These are phyloP conservation scores for Lentinus brumalis DNA, from an alignment of 768 basidiomycete species.

Conservation along the genomic window DNA sequence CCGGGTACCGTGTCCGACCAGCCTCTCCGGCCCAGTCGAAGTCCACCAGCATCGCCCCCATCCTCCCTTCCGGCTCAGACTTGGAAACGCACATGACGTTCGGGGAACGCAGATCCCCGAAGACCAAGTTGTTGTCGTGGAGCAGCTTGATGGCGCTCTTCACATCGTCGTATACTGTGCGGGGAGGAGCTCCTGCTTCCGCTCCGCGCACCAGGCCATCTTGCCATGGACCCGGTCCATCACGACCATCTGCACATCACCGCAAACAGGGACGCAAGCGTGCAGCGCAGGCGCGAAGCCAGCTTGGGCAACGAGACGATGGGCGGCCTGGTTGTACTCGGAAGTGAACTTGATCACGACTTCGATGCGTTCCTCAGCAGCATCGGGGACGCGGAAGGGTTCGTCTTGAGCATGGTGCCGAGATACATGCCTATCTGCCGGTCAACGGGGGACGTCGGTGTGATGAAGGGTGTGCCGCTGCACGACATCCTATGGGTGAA, in stretches of 20 bases:
- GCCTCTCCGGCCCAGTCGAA: conserved; percentile 18
- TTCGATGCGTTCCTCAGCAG: not conserved
- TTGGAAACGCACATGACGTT: conserved; percentile 6
- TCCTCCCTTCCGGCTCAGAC: not conserved
- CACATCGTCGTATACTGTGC: conserved; percentile 1
- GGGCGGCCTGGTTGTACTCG: conserved; percentile 7
- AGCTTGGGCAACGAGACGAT: conserved; percentile 7
- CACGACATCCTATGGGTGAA: not conserved
- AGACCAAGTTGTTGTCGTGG: conserved; percentile 10
- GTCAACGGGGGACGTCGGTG: too few relatives aligned
- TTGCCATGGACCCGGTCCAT: conserved; percentile 18
- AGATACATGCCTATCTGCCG: not conserved
- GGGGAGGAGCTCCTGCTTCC: too few relatives aligned
- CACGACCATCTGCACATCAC: conserved; percentile 18
- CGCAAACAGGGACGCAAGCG: conserved; percentile 5
- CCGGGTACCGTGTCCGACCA: conserved; percentile 5
- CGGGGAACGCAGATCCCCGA: conserved; percentile 15
- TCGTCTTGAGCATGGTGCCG: not conserved
- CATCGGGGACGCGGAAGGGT: not conserved
- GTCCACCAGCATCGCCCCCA: conserved; percentile 14
- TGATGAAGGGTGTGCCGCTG: not conserved
- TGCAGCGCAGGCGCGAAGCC: conserved; percentile 13
- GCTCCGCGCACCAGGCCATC: not conserved
- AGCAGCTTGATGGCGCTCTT: conserved; percentile 10
- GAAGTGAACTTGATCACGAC: conserved; percentile 22